Evolutionary conservation across 2,329 filamentous ascomycete genomes (phyloP), one percentile per base, ranked within the genome.

Genomic region (Fusarium oligoseptatum): DNA sequence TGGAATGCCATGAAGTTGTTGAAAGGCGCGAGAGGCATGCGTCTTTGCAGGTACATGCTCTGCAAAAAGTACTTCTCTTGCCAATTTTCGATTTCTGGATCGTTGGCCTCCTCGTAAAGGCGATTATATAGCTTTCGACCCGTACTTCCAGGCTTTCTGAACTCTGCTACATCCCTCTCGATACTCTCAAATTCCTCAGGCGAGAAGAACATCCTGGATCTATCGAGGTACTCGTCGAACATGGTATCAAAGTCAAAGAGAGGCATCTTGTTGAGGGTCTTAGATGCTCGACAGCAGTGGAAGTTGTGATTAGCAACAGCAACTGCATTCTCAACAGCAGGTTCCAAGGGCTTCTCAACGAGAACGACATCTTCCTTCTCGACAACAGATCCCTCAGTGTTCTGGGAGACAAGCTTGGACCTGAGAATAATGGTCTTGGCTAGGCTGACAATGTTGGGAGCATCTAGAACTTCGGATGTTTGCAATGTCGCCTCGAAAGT

Each of bases 1-100:
- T 72, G 67, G 43, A 67, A 67, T 1, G 60, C 67, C 64, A 70
- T 67, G 24, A 72, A 70, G n/a, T 70, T 70, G 43, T 65, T 65
- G 57, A 67, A 72, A 2, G 67, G 70, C 14, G 70, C 67, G 10
- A 72, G 67, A 2, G 70, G 70, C 41, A 67, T 67, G 37, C 68
- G 64, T 36, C 70, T 64, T n/a, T 70, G 17, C 4, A 70, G 61
- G 36, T 72, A 67, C 60, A 72, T 67, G 43, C 64, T 67, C 50
- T 72, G 60, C 3, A 70, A 10, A 20, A 70, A 70, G 43, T 67
- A 67, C 15, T 63, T 63, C 7, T 67, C 67, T 17, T 67, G 67
- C 70, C 70, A 72, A 34, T 70, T 72, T 9, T 72, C 70, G 1
- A 72, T 67, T 6, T 64, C 27, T 1, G 70, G 70, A 4, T 72